Evolutionary conservation across 1,284 basidiomycete genomes (phyloP).

Genomic region (Leccinum griseonigrum): DNA sequence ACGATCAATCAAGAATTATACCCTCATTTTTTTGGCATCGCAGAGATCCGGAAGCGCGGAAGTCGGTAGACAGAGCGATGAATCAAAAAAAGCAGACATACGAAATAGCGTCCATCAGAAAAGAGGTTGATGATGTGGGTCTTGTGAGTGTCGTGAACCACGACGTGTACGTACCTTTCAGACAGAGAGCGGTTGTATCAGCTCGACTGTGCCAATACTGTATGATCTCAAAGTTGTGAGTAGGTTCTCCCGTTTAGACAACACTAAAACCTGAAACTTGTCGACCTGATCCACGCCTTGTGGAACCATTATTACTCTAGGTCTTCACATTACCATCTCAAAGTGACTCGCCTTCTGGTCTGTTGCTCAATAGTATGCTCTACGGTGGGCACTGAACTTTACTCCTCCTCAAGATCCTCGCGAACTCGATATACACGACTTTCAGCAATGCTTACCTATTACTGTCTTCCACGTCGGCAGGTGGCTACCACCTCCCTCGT

Average conservation of each 20-base stretch:
- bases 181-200: background rate
- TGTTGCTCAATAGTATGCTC: slow-evolving; percentile 44
- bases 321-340: background rate
- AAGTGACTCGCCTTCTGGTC: slow-evolving; percentile 63
- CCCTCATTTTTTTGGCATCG: too few relatives aligned
- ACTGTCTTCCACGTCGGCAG: slow-evolving; percentile 36
- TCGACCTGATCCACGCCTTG: slow-evolving; percentile 62
- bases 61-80: slow-evolving; percentile 64
- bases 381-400: slow-evolving; percentile 73
- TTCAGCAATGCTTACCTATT: slow-evolving; percentile 61
- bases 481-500: slow-evolving; percentile 35
- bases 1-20: too few relatives aligned
- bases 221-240: slow-evolving; percentile 44
- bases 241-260: slow-evolving; percentile 9
- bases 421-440: slow-evolving; percentile 75
- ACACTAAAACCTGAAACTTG: slow-evolving; percentile 68
- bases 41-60: slow-evolving; percentile 83
- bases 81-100: slow-evolving; percentile 71
- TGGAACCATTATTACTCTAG: slow-evolving; percentile 11
- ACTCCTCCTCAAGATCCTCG: slow-evolving; percentile 61
- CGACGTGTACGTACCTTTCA: slow-evolving; percentile 73
- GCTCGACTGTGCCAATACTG: background rate
- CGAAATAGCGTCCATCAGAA: slow-evolving; percentile 39
- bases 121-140: slow-evolving; percentile 31
- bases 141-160: slow-evolving; percentile 69